phyloP scores from a whole-genome alignment of 345 rosid genomes.

The Lumnitzera littorea region DNA sequence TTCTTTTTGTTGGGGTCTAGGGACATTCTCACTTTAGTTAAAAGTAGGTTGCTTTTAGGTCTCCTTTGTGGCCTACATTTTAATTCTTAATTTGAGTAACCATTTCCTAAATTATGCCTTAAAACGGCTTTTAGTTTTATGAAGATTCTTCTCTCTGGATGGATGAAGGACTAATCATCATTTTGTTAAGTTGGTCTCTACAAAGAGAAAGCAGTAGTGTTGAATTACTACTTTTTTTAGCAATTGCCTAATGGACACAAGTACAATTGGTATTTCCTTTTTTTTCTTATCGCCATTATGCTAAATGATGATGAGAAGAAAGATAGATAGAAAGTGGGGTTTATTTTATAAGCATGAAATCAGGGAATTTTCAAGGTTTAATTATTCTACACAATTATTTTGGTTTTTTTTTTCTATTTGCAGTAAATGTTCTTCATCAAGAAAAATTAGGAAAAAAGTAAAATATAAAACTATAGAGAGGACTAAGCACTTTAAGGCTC shows the following conservation, averaged over 20 bases:
- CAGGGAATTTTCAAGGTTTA: too few species aligned
- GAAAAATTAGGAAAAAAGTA: too few species aligned
- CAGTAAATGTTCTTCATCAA: too few species aligned
- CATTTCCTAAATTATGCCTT: slow-evolving; percentile 29
- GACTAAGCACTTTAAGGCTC: too few species aligned
- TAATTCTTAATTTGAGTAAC: slow-evolving; percentile 42
- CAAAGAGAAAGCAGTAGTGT: slow-evolving; percentile 18
- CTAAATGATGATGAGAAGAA: not conserved
- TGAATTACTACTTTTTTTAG: slow-evolving; percentile 7
- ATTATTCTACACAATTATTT: too few species aligned
- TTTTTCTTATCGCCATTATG: not conserved
- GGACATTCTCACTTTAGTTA: slow-evolving; percentile 29
- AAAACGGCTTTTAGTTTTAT: slow-evolving; percentile 14
- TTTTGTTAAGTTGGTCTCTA: slow-evolving; percentile 24
- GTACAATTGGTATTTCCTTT: slow-evolving; percentile 5
- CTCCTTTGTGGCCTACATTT: slow-evolving; percentile 56
- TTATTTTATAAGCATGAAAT: too few species aligned
- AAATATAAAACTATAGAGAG: too few species aligned
- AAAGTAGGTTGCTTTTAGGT: slow-evolving; percentile 41
- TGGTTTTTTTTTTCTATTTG: too few species aligned
- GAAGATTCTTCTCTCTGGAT: slow-evolving; percentile 13
- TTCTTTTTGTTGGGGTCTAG: slow-evolving; percentile 17
- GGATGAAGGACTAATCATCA: slow-evolving; percentile 28
- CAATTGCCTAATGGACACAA: slow-evolving; percentile 11
- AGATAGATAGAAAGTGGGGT: not conserved